These are phyloP conservation scores for Lumnitzera racemosa DNA, from an alignment of 345 rosid genomes.

Conservation along the genomic window DNA sequence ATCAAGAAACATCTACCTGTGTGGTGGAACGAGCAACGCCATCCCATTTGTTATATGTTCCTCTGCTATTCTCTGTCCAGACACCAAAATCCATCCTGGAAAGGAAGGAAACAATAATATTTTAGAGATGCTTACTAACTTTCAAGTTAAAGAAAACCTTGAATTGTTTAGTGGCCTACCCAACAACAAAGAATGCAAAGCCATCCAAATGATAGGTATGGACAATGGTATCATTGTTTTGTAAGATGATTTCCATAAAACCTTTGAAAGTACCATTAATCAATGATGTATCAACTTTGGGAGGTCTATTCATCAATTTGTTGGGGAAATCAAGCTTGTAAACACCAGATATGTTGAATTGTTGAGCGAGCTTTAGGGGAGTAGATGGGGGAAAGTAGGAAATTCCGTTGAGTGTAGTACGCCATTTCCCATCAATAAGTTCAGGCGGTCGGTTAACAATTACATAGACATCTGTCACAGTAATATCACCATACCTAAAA, in stretches of 20 bases:
- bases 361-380: conserved; percentile 78
- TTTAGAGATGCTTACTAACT: too few species aligned
- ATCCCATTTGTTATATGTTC: conserved; percentile 85
- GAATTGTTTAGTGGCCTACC: conserved; percentile 38
- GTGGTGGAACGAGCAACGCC: conserved; percentile 78
- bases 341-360: conserved; percentile 67
- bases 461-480: conserved; percentile 81
- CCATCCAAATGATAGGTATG: conserved; percentile 94
- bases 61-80: conserved; percentile 91
- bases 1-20: conserved; percentile 41
- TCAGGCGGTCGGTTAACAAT: conserved; percentile 63
- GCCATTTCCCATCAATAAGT: conserved; percentile 60
- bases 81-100: conserved; percentile 88
- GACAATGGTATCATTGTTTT: conserved; percentile 66
- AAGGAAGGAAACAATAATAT: conserved; percentile 1
- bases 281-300: conserved; percentile 73
- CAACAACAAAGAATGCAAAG: conserved; percentile 86
- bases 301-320: conserved; percentile 61
- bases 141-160: too few species aligned
- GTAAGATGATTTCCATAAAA: conserved; percentile 85
- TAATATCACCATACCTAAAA: conserved; percentile 74
- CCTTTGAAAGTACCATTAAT: conserved; percentile 84
- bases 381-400: conserved; percentile 81
- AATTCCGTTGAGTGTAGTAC: conserved; percentile 66
- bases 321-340: conserved; percentile 92